These are phyloP conservation scores for Salix koriyanagi DNA, from an alignment of 345 rosid genomes.

Conservation along the genomic window DNA sequence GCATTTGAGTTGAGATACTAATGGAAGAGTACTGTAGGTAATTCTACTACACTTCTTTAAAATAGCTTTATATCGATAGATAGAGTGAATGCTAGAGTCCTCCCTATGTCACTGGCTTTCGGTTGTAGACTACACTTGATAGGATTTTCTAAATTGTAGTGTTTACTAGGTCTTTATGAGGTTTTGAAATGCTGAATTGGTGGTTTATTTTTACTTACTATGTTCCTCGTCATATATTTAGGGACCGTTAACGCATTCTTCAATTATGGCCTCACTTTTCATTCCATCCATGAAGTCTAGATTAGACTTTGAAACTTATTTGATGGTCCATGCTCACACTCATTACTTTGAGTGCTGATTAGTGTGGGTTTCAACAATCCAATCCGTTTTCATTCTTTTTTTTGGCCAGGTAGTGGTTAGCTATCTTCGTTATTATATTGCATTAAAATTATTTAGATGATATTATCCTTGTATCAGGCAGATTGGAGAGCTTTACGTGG, in stretches of 20 bases:
- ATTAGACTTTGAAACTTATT: background rate
- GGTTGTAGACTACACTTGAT: background rate
- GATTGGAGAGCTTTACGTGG: constrained; percentile 92
- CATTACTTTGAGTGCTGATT: background rate
- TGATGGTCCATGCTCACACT: too few relatives aligned
- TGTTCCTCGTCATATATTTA: too few relatives aligned
- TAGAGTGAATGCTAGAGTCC: too few relatives aligned
- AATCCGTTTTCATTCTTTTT: background rate
- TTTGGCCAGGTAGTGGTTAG: background rate
- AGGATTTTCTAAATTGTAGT: background rate
- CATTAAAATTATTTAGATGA: constrained; percentile 20
- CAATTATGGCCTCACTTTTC: background rate
- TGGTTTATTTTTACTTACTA: too few relatives aligned
- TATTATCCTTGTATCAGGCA: constrained; percentile 54
- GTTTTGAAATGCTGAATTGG: background rate
- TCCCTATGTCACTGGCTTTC: too few relatives aligned
- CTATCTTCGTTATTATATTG: background rate
- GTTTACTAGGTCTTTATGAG: background rate
- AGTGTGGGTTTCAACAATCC: background rate
- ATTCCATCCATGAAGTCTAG: background rate
- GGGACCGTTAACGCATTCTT: background rate
- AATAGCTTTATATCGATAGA: too few relatives aligned
- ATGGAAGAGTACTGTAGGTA: too few relatives aligned
- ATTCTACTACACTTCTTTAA: too few relatives aligned
- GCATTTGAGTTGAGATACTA: too few relatives aligned